Evolutionary conservation across 768 basidiomycete genomes (phyloP).

Genomic region (Naganishia onofrii): DNA sequence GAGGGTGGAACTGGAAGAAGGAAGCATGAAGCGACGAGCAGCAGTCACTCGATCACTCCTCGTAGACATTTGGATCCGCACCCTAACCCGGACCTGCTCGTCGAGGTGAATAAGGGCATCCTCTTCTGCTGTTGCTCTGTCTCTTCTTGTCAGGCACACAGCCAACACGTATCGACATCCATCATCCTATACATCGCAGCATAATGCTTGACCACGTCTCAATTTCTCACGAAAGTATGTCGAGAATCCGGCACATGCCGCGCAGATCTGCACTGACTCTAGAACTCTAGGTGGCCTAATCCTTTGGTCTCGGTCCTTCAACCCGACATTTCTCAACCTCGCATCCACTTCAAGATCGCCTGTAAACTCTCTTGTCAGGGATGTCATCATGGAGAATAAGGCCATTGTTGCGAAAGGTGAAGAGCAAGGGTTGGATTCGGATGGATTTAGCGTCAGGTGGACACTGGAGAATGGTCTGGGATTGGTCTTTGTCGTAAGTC

Average conservation of each 20-base stretch:
- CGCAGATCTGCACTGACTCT: constrained; percentile 5
- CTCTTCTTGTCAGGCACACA: too few species aligned
- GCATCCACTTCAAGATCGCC: constrained; percentile 72
- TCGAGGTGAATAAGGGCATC: background rate
- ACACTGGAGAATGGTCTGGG: constrained; percentile 92
- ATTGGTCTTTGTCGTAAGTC: constrained; percentile 87
- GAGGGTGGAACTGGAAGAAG: too few species aligned
- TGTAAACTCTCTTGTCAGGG: constrained; percentile 81
- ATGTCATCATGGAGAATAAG: constrained; percentile 84
- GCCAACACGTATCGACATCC: too few species aligned
- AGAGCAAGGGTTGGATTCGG: constrained; percentile 84
- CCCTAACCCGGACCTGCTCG: background rate
- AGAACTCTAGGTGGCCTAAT: constrained; percentile 72
- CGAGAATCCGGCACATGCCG: background rate
- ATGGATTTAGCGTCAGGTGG: constrained; percentile 92
- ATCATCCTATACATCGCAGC: too few species aligned
- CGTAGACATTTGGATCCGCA: background rate
- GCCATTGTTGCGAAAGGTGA: constrained; percentile 43
- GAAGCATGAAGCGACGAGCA: too few species aligned
- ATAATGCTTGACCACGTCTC: constrained; percentile 91
- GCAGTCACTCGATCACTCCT: constrained; percentile 3
- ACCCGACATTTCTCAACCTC: constrained; percentile 72
- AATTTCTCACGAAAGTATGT: constrained; percentile 83
- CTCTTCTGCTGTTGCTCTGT: too few species aligned
- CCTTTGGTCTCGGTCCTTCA: constrained; percentile 92